Evolutionary conservation across 768 basidiomycete species (phyloP).

Genomic region (Hortiboletus flavorubellus): DNA sequence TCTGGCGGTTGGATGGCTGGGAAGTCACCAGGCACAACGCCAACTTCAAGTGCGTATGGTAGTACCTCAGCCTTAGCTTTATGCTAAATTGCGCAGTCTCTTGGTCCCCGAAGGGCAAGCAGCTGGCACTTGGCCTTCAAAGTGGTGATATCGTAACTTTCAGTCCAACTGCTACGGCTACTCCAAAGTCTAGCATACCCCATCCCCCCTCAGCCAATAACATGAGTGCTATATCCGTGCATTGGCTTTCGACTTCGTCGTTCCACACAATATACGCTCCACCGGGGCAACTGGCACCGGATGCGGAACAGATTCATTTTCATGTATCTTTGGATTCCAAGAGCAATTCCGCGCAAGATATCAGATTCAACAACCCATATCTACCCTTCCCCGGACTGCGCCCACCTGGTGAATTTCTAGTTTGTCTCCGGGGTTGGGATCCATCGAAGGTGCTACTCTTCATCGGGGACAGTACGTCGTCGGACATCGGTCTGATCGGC

Average conservation of each 20-base stretch:
- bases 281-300: slow-evolving; percentile 35
- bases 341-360: slow-evolving; percentile 34
- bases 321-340: slow-evolving; percentile 43
- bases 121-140: slow-evolving; percentile 70
- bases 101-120: slow-evolving; percentile 88
- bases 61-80: not conserved
- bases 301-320: slow-evolving; percentile 42
- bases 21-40: slow-evolving; percentile 45
- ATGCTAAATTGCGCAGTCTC: slow-evolving; percentile 45
- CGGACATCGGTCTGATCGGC: slow-evolving; percentile 48
- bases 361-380: slow-evolving; percentile 39
- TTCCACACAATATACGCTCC: slow-evolving; percentile 65
- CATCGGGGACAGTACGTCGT: slow-evolving; percentile 48
- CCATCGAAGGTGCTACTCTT: slow-evolving; percentile 41
- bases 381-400: slow-evolving; percentile 44
- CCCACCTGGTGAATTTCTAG: slow-evolving; percentile 42
- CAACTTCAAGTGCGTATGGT: slow-evolving; percentile 54
- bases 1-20: slow-evolving; percentile 54
- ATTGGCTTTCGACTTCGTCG: slow-evolving; percentile 68
- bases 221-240: slow-evolving; percentile 47
- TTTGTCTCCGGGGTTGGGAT: slow-evolving; percentile 43
- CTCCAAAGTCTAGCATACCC: slow-evolving; percentile 54
- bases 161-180: slow-evolving; percentile 50
- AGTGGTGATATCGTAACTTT: slow-evolving; percentile 71
- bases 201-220: slow-evolving; percentile 50